These are phyloP conservation scores for Eutypella sp. DNA, from an alignment of 2,329 filamentous ascomycete species.

Conservation along the genomic window DNA sequence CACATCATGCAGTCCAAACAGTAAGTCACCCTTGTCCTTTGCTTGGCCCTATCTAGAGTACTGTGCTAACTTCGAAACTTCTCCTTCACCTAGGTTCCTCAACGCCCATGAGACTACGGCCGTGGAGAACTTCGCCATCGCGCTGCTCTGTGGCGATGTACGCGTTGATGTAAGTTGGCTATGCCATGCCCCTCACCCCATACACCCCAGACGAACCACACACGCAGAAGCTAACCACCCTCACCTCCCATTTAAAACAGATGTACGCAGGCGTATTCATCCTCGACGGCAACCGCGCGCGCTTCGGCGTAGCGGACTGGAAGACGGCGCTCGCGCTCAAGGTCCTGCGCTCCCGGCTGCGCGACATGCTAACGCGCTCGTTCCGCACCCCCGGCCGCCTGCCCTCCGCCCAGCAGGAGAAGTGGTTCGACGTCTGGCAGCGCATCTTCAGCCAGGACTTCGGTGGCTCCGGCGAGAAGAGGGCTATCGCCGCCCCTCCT, in stretches of 20 bases:
- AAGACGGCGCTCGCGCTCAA: conserved; percentile 89
- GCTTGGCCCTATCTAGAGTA: no score
- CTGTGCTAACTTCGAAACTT: conserved; percentile 15
- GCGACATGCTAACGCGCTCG: conserved; percentile 66
- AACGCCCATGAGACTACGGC: conserved; percentile 87
- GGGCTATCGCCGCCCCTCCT: not conserved
- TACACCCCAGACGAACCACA: no score
- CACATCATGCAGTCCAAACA: conserved; percentile 92
- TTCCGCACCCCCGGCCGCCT: conserved; percentile 65
- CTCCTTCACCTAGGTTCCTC: conserved; percentile 53
- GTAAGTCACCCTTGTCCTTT: no score
- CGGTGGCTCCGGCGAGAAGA: not conserved
- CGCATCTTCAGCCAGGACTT: conserved; percentile 56
- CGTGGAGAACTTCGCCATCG: conserved; percentile 75
- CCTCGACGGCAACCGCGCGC: conserved; percentile 80
- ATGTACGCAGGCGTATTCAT: conserved; percentile 83
- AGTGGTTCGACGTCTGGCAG: conserved; percentile 73
- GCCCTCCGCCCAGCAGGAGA: conserved; percentile 61
- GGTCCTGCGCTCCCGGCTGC: conserved; percentile 64
- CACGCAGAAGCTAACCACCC: not conserved
- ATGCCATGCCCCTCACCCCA: no score
- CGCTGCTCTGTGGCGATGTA: conserved; percentile 81
- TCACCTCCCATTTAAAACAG: conserved; percentile 34
- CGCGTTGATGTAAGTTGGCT: conserved; percentile 69
- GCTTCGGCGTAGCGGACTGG: conserved; percentile 83